Evolutionary conservation across 805 yeast genomes (phyloP).

Genomic region (Ogataea nitratoaversa): DNA sequence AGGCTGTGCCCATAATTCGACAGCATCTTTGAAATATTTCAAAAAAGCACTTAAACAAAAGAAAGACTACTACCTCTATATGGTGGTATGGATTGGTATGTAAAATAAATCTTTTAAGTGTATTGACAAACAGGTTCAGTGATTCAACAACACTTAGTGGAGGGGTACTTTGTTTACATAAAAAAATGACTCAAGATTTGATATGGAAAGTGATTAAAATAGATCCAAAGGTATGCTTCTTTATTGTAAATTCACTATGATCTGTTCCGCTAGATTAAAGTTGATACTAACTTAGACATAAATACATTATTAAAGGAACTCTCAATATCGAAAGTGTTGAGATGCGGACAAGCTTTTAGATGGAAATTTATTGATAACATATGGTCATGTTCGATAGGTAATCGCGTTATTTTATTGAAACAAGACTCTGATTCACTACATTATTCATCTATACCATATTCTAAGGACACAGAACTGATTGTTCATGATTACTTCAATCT

Average conservation of each 20-base stretch:
- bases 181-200: conserved; percentile 20
- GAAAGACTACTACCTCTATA: too few species aligned
- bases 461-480: conserved; percentile 36
- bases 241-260: too few species aligned
- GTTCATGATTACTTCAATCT: conserved; percentile 70
- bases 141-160: not conserved
- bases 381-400: conserved; percentile 63
- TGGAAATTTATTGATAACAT: conserved; percentile 63
- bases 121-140: too few species aligned
- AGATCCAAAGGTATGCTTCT: conserved; percentile 17
- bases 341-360: conserved; percentile 83
- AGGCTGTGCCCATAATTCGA: too few species aligned
- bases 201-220: conserved; percentile 26
- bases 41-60: too few species aligned
- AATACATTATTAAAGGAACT: conserved; percentile 38
- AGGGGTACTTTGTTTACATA: too few species aligned
- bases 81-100: too few species aligned
- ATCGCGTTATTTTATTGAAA: conserved; percentile 57
- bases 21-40: too few species aligned
- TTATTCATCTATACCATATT: conserved; percentile 42
- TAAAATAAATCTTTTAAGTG: too few species aligned
- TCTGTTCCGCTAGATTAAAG: too few species aligned
- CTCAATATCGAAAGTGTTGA: conserved; percentile 56
- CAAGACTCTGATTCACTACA: conserved; percentile 52
- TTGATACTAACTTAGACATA: not conserved